Base-by-base conservation (phyloP, 2,329 filamentous ascomycete species). In the Alternaria atra region DNA sequence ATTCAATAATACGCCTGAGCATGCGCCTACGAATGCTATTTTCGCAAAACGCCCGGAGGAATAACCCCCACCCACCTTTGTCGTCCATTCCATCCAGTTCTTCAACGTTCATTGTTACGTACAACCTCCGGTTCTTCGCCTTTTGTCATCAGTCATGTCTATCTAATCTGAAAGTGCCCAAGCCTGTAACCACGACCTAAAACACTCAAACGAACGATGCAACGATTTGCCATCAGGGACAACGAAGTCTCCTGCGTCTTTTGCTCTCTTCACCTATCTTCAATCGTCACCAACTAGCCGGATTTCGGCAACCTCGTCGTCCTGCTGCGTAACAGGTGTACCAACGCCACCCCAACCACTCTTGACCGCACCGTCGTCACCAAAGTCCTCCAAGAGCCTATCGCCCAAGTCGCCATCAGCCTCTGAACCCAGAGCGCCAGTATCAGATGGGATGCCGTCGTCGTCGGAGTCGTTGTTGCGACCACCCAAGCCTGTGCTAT, bases 381-480 rank as follows among this genome's bases (percentile, higher is more conserved):
- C 57, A 60, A 60, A 60, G 17, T 60, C 57, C 34, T 60, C 32
- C 37, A 60, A 27, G 10, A 58, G 39, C 40, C 57, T 60, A 46
- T 60, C 39, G 12, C 39, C 42, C 23, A 60, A 29, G 15, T 51
- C 52, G 32, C 46, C 42, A 15, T 56, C 57, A 37, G 44, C 52
- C 17, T 47, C 47, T 8, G 57, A 60, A 6, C 52, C 57, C 15
- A 43, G 20, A 32, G 57, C 57, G 2, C 57, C 57, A 4, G 57
- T 56, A 29, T 60, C 57, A 12, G 57, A 60, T 34, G 46, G 44
- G 6, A 55, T 40, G 5, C 57, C 57, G 30, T 47, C 57, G 30
- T 54, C 57, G 37, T 63, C 60, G 3, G 57, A 63, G 12, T 56
- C 58, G 23, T 52, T 52, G 25, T 71, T 52, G 46, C 53, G 59